A percentile compares a stretch with the other conserved stretches of the same genome.
Conservation (phyloP, 352 stramenopile species). For the Thraustochytrium sp. region DNA sequence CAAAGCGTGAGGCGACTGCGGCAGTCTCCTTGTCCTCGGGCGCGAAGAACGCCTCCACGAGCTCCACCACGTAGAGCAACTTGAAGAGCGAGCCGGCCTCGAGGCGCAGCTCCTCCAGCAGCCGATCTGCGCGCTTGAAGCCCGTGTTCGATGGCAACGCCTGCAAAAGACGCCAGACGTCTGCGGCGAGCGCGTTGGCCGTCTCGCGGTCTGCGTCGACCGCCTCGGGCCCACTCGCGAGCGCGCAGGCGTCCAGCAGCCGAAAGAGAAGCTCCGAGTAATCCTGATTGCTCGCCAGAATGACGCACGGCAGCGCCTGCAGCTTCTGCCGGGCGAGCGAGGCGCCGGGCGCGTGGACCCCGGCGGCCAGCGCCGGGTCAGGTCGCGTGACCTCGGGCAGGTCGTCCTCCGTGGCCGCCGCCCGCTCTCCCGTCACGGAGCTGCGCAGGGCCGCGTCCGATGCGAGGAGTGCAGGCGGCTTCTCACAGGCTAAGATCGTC, state of each 20-base stretch:
- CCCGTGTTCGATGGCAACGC: neutral
- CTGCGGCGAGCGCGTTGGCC: neutral
- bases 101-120: neutral
- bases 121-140: neutral
- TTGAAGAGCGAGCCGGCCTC: neutral
- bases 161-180: conserved; percentile 28
- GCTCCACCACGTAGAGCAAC: conserved; percentile 32
- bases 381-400: neutral
- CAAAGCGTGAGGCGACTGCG: neutral
- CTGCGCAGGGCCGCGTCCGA: neutral
- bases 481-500: neutral
- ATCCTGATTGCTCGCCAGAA: neutral
- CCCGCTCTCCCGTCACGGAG: neutral
- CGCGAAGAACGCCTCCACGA: neutral
- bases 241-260: neutral
- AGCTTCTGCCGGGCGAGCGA: conserved; percentile 6
- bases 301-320: neutral
- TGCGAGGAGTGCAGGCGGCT: neutral
- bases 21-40: neutral
- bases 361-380: neutral
- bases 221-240: neutral
- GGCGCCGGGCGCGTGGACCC: no score
- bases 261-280: conserved; percentile 26
- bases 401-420: neutral
- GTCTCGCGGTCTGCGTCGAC: neutral